Percentiles rank a stretch among this genome's conserved stretches.
These are phyloP conservation scores for Erysimum cheiranthoides DNA, from an alignment of 345 rosid genomes.

Conservation along the genomic window DNA sequence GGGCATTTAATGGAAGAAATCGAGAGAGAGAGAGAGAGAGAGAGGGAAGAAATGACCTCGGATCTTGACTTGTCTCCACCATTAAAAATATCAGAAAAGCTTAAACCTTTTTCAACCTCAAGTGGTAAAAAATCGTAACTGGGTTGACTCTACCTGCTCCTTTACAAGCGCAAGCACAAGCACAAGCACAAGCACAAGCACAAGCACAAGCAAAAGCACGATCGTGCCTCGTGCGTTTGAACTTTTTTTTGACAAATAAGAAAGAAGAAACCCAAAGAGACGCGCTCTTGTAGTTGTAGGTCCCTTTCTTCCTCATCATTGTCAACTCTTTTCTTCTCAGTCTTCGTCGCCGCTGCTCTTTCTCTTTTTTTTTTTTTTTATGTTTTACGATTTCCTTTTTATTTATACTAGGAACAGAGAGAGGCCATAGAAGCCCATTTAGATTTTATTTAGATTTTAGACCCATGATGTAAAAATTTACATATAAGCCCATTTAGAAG, in stretches of 20 bases:
- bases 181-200: neutral
- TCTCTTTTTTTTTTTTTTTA: neutral
- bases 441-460: neutral
- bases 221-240: no score
- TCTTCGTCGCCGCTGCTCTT: neutral
- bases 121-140: slow-evolving; percentile 27
- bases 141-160: slow-evolving; percentile 41
- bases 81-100: slow-evolving; percentile 29
- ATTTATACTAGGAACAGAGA: no score
- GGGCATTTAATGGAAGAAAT: neutral
- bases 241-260: no score
- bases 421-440: neutral
- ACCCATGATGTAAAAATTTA: neutral
- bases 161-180: neutral
- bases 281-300: slow-evolving; percentile 18
- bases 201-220: neutral
- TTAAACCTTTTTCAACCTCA: neutral
- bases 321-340: slow-evolving; percentile 25
- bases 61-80: slow-evolving; percentile 36
- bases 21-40: neutral
- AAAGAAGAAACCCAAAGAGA: slow-evolving; percentile 16
- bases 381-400: no score
- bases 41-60: slow-evolving; percentile 17
- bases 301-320: neutral
- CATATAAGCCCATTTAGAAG: neutral